These are phyloP conservation scores for Xylaria bambusicola DNA, from an alignment of 495 filamentous ascomycete genomes.

Conservation along the genomic window DNA sequence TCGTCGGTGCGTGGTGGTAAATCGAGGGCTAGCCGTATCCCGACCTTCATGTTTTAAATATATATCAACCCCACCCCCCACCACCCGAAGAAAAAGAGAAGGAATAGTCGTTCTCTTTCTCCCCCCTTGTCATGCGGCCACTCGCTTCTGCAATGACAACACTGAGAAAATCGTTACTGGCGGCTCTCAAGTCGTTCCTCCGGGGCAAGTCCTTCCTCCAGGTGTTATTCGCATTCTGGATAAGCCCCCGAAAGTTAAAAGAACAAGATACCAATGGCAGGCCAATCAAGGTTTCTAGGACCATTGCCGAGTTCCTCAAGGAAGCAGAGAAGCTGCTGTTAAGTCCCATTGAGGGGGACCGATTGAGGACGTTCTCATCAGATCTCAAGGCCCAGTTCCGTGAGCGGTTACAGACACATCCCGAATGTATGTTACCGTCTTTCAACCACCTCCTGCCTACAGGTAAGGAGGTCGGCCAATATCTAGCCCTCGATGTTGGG, in stretches of 20 bases:
- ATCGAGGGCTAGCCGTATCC: constrained; percentile 2
- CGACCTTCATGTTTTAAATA: constrained; percentile 23
- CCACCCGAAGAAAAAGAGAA: constrained; percentile 12
- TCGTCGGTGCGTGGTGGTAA: constrained; percentile 10
- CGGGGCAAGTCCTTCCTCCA: constrained; percentile 55
- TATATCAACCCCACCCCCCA: constrained; percentile 21
- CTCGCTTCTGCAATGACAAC: constrained; percentile 50
- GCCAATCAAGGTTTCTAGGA: constrained; percentile 24
- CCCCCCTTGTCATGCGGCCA: constrained; percentile 45
- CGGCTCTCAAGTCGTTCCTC: constrained; percentile 51
- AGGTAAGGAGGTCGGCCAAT: constrained; percentile 68
- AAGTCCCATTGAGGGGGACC: constrained; percentile 37
- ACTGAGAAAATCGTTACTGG: constrained; percentile 43
- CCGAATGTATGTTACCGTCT: constrained; percentile 60
- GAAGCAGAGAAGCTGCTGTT: constrained; percentile 42
- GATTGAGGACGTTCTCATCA: constrained; percentile 41
- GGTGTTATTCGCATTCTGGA: constrained; percentile 52
- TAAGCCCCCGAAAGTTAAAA: constrained; percentile 40
- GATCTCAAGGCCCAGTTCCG: constrained; percentile 51
- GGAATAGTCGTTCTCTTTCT: constrained; percentile 9
- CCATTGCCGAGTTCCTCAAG: constrained; percentile 33
- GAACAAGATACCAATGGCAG: constrained; percentile 35
- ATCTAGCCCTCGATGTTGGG: constrained; percentile 63
- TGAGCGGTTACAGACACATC: constrained; percentile 46
- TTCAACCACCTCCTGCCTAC: constrained; percentile 72